Conservation (phyloP, 305 asterid species). For the Plantago lanceolata region DNA sequence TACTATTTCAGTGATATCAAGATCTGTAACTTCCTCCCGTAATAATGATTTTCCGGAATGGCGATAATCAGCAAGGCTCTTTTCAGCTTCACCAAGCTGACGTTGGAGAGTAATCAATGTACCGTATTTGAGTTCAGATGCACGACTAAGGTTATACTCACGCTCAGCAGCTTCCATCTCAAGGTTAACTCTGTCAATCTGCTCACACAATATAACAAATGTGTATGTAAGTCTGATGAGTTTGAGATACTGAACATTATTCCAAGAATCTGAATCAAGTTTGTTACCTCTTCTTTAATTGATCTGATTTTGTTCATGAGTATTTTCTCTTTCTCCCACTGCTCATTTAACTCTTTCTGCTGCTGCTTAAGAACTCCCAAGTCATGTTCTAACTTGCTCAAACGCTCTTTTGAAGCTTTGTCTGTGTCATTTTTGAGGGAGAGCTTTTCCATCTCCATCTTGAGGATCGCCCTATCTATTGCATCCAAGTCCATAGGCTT, state of each 20-base stretch:
- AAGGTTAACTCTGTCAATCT: conserved; percentile 74
- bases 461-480: conserved; percentile 61
- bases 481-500: conserved; percentile 74
- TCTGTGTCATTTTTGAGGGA: conserved; percentile 70
- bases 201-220: conserved; percentile 12
- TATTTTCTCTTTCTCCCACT: conserved; percentile 61
- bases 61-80: conserved; percentile 48
- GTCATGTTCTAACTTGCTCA: conserved; percentile 64
- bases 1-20: conserved; percentile 69
- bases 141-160: conserved; percentile 68
- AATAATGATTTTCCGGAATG: conserved; percentile 59
- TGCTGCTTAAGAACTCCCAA: conserved; percentile 49
- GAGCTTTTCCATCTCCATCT: conserved; percentile 79
- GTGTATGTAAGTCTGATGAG: conserved; percentile 9
- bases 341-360: conserved; percentile 52
- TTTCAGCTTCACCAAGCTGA: conserved; percentile 68
- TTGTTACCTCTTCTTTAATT: conserved; percentile 64
- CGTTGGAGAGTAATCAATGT: conserved; percentile 61
- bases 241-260: conserved; percentile 7
- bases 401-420: conserved; percentile 67
- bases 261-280: conserved; percentile 14
- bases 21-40: conserved; percentile 70
- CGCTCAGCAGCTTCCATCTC: conserved; percentile 91
- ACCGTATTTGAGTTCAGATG: conserved; percentile 77
- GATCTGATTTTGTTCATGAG: conserved; percentile 65